These are phyloP conservation scores for Aspergillus panamensis DNA, from an alignment of 495 filamentous ascomycete species.

Conservation along the genomic window DNA sequence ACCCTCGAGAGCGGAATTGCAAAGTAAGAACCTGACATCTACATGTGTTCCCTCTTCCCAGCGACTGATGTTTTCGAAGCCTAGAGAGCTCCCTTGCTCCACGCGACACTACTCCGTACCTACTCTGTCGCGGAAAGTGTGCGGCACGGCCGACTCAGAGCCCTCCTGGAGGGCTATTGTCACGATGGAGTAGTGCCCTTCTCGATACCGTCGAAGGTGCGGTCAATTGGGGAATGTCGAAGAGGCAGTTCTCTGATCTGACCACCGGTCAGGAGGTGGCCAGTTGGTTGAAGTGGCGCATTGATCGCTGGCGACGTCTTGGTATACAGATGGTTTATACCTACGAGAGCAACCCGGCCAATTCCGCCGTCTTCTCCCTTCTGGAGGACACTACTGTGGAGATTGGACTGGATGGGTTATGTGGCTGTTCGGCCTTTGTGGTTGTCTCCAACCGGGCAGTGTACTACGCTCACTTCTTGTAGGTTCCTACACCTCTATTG, in stretches of 20 bases:
- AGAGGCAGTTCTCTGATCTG: neutral
- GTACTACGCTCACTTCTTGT: neutral
- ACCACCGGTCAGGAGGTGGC: neutral
- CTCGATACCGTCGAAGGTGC: neutral
- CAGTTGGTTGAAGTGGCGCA: neutral
- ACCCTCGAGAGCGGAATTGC: neutral
- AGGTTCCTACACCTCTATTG: neutral
- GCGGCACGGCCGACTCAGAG: neutral
- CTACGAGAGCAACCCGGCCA: neutral
- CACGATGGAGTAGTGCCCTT: neutral
- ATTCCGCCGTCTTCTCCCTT: neutral
- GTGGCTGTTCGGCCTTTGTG: neutral
- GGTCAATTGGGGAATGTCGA: neutral
- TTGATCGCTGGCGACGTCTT: neutral
- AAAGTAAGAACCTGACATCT: neutral
- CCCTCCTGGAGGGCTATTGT: neutral
- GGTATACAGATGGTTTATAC: neutral
- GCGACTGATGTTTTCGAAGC: neutral
- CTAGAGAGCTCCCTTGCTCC: neutral
- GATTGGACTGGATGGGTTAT: neutral
- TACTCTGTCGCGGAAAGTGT: neutral
- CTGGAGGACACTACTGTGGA: neutral
- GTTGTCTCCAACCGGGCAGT: neutral
- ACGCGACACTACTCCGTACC: neutral
- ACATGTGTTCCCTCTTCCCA: neutral